Conservation (phyloP, 2,329 filamentous ascomycete genomes). For the Lasiodiplodia theobromae region DNA sequence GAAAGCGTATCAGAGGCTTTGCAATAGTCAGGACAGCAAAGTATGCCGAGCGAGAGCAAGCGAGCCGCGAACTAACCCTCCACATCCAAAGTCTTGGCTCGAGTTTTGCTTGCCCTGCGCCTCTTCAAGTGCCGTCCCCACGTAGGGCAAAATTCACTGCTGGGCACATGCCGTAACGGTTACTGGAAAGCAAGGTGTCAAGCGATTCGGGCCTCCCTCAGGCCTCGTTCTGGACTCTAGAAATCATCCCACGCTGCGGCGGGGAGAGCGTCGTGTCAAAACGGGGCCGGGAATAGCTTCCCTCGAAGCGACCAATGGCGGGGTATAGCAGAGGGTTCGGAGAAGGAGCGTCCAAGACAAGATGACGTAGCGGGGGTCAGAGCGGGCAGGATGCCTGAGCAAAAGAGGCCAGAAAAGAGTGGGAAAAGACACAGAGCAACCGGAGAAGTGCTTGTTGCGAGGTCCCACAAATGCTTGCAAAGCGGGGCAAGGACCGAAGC, state of each 20-base stretch:
- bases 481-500: neutral
- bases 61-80: neutral
- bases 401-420: neutral
- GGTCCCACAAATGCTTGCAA: neutral
- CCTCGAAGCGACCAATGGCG: neutral
- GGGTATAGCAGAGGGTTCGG: neutral
- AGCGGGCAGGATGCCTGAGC: neutral
- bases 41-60: neutral
- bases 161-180: neutral
- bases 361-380: constrained; percentile 8
- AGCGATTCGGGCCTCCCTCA: neutral
- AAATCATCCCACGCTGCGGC: neutral
- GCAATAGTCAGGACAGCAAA: constrained; percentile 5
- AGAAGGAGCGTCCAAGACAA: neutral
- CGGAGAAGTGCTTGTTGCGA: neutral
- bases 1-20: neutral
- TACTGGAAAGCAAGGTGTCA: neutral
- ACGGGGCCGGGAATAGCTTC: constrained; percentile 12
- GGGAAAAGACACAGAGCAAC: neutral
- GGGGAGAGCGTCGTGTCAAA: neutral
- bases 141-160: neutral
- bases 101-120: neutral
- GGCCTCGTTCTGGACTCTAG: neutral
- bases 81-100: neutral
- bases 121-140: neutral